Evolutionary conservation across 495 filamentous ascomycete species (phyloP), one percentile per base, ranked within the genome.

Genomic region (Xylaria grammica): DNA sequence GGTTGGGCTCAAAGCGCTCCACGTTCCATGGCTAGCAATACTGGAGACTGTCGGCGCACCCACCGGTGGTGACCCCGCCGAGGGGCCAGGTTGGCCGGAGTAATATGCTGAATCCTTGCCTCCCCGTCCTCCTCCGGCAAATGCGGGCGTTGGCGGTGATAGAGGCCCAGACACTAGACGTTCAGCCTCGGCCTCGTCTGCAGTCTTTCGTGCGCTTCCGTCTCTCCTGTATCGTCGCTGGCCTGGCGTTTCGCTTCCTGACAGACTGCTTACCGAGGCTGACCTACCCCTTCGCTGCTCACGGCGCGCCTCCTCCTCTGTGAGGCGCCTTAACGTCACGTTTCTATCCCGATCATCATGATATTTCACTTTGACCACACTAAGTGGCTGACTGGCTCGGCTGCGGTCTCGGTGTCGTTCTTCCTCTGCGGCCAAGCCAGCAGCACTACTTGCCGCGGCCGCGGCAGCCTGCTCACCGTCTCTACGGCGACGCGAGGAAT

Each of bases 281-380:
- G 73, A 76, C 53, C 78, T 73, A 30, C 74, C 51, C 54, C 75
- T 70, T n/a, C 75, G 66, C 8, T 67, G 61, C 19, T 67, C 66
- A 17, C 74, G 71, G n/a, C 71, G 69, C 20, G 90, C 89, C 82
- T 96, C 93, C 73, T 92, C 86, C 65, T 94, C 91, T 8, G 89
- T 91, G 13, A 97, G 77, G 29, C 90, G 83, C 24, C 92, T 85
- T 20, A 97, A 81, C 11, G 93, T 96, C 50, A 96, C 88, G 67
- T 92, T 90, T 34, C 88, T 85, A 58, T 90, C 88, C 24, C 74
- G 73, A 68, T 96, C 90, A 56, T 88, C 84, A 75, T 92, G 88
- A 78, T 94, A 87, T 73, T 90, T 89, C 27, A 96, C 82, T 76
- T 92, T 92, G 53, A 96, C 86, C 48, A 96, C 86, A 58, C 87